phyloP scores from a whole-genome alignment of 1,139 yeast genomes.

The Eremothecium gossypii region DNA sequence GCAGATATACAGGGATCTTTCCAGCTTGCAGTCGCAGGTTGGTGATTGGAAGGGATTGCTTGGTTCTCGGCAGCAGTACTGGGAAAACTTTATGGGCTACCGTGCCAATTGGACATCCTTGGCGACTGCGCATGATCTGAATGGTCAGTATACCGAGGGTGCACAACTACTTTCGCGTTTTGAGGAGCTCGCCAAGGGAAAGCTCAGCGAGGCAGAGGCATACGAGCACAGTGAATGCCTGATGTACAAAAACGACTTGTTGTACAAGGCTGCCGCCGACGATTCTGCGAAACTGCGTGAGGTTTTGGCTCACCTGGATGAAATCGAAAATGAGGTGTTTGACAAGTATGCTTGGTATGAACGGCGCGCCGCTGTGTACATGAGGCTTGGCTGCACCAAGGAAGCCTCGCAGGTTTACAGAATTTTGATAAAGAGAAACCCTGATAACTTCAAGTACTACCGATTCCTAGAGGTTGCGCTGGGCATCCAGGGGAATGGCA shows the following conservation, averaged over 20 bases:
- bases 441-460: slow-evolving; percentile 67
- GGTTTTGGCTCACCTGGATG: slow-evolving; percentile 56
- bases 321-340: slow-evolving; percentile 43
- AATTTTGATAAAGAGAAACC: slow-evolving; percentile 69
- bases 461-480: slow-evolving; percentile 55
- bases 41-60: slow-evolving; percentile 62
- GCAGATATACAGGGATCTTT: slow-evolving; percentile 73
- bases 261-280: slow-evolving; percentile 53
- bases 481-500: slow-evolving; percentile 35
- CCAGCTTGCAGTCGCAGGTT: slow-evolving; percentile 68
- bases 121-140: slow-evolving; percentile 78
- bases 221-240: slow-evolving; percentile 75
- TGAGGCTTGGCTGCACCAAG: slow-evolving; percentile 36
- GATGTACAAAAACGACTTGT: slow-evolving; percentile 60
- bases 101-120: slow-evolving; percentile 89
- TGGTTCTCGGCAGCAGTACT: slow-evolving; percentile 54
- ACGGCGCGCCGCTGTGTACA: slow-evolving; percentile 52
- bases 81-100: slow-evolving; percentile 73
- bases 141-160: slow-evolving; percentile 57
- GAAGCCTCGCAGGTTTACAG: slow-evolving; percentile 69
- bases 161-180: slow-evolving; percentile 64
- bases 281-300: slow-evolving; percentile 35
- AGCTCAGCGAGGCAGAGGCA: slow-evolving; percentile 54
- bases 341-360: slow-evolving; percentile 62
- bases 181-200: slow-evolving; percentile 63